phyloP scores from a whole-genome alignment of 257 asterid genomes.

The Misopates orontium region DNA sequence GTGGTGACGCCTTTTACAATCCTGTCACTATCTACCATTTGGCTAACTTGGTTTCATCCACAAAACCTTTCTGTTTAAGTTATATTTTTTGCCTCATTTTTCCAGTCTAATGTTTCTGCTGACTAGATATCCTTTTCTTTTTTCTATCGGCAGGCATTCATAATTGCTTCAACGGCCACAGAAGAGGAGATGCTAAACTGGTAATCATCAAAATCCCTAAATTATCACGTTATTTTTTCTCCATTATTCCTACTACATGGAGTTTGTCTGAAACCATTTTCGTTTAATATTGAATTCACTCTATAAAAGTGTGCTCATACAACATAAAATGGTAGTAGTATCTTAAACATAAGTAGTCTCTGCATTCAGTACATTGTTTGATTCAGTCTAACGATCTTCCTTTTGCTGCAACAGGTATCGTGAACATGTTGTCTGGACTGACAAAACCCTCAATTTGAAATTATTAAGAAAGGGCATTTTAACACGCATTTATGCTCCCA shows the following conservation, averaged over 20 bases:
- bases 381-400: slow-evolving; percentile 4
- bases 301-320: not conserved
- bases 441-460: slow-evolving; percentile 68
- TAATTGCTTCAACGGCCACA: slow-evolving; percentile 97
- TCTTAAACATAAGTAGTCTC: not conserved
- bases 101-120: not conserved
- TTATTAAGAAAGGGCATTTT: slow-evolving; percentile 89
- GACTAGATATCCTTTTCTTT: slow-evolving; percentile 22
- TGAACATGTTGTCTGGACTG: slow-evolving; percentile 95
- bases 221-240: not conserved
- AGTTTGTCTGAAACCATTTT: not conserved
- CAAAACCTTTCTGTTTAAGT: not conserved
- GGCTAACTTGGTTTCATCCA: not conserved
- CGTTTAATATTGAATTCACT: not conserved
- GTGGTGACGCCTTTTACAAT: not conserved
- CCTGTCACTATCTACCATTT: not conserved
- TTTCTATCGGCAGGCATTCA: slow-evolving; percentile 73
- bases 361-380: not conserved
- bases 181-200: slow-evolving; percentile 94
- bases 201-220: slow-evolving; percentile 37
- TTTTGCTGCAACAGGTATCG: slow-evolving; percentile 66
- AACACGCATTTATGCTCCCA: slow-evolving; percentile 92
- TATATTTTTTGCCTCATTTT: too few relatives aligned
- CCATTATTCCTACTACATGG: not conserved
- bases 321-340: slow-evolving; percentile 10